Base-by-base conservation (phyloP, 2,329 filamentous ascomycete species). In the Scedosporium apiospermum region DNA sequence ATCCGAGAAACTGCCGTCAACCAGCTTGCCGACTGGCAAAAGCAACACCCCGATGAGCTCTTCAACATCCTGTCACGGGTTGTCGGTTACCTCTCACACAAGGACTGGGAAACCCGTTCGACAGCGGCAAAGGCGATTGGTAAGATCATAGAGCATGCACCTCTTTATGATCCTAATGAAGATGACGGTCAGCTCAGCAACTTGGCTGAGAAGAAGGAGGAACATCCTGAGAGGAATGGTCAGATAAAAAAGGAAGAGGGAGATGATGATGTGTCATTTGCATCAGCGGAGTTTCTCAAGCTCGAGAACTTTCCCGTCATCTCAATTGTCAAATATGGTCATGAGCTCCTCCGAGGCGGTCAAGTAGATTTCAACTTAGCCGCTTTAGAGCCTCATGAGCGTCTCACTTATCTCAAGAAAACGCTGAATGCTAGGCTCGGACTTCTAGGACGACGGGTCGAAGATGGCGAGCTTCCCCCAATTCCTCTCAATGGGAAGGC, bases 1-100 rank as follows among this genome's bases (percentile, higher is more conserved):
- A 98, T 99, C 72, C 88, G 96, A 68, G 96, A 97, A 72, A 99
- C 95, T 66, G 96, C 95, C 65, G 95, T 96, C 65, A 92, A 96
- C 72, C 95, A 99, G 77, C 83, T 99, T 66, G 95, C 93, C 65
- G 95, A 99, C 76, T 95, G 96, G 75, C 96, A 99, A 76, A 98
- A 97, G 73, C 90, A 95, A 74, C 95, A 98, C 70, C 95, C 95
- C 0, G 93, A 99, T 76, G 96, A 99, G 74, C 81, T 99, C 1
- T 98, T 98, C 77, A 97, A 98, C 72, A 83, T 99, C 6, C 82
- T 99, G 12, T 93, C 91, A 34, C 84, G 93, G 65, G 93, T 99
- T 38, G 88, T 99, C n/a, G 93, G 95, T 1, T 99, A 97, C 74
- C 82, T 99, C 34, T 87, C 91, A 64, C 93, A 95, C 68, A 96